These are phyloP conservation scores for Torrubiella hemipterigena DNA, from an alignment of 2,329 filamentous ascomycete genomes.

Conservation along the genomic window DNA sequence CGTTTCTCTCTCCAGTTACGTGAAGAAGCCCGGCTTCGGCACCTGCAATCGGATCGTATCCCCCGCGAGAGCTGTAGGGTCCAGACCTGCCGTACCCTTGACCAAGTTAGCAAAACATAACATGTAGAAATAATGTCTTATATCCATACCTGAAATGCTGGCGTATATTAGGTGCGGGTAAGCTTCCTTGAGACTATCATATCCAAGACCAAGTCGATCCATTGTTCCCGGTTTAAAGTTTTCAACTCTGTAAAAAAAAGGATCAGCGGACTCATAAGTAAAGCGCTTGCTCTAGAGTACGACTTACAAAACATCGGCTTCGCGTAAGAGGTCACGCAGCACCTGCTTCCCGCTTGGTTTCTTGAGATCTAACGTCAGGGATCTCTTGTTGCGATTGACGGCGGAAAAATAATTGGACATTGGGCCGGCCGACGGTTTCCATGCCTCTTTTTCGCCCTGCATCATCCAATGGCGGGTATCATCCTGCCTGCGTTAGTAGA, in stretches of 20 bases:
- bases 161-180: neutral
- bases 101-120: neutral
- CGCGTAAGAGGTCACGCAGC: neutral
- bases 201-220: neutral
- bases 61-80: neutral
- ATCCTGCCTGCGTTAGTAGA: neutral
- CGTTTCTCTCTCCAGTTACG: slow-evolving; percentile 4
- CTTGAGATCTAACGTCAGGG: neutral
- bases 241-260: neutral
- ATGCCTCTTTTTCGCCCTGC: neutral
- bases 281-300: too few species aligned
- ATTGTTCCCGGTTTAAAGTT: neutral
- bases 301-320: neutral
- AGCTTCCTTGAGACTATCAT: neutral
- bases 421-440: neutral
- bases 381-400: neutral
- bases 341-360: neutral
- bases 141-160: neutral
- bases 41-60: neutral
- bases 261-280: too few species aligned
- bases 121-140: neutral
- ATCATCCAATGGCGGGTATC: neutral
- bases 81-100: neutral
- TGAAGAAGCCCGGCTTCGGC: neutral
- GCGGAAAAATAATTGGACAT: neutral